Evolutionary conservation across 805 yeast species (phyloP).

Genomic region (Schwanniomyces sp.): DNA sequence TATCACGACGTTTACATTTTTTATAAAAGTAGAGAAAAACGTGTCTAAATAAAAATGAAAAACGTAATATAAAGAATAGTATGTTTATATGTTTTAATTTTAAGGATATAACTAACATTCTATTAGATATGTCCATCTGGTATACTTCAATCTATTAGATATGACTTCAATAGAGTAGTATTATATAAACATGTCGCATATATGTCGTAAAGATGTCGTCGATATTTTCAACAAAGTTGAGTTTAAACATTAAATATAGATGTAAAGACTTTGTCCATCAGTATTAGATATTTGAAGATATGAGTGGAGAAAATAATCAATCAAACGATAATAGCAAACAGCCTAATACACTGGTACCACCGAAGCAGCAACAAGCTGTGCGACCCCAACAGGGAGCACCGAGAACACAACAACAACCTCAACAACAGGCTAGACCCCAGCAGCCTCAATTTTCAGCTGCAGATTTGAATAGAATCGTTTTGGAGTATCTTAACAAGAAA

Average conservation of each 20-base stretch:
- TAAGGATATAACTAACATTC: too few relatives aligned
- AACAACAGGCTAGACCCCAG: conserved; percentile 18
- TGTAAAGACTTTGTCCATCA: not conserved
- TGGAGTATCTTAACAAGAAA: conserved; percentile 88
- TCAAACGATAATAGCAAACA: conserved; percentile 6
- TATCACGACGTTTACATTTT: not conserved
- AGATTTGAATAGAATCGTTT: conserved; percentile 86
- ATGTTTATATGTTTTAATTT: too few relatives aligned
- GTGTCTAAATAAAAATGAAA: too few relatives aligned
- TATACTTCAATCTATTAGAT: too few relatives aligned
- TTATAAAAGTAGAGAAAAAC: too few relatives aligned
- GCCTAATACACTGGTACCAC: conserved; percentile 1
- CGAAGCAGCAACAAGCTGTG: conserved; percentile 6
- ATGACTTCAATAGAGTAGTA: too few relatives aligned
- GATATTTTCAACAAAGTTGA: not conserved
- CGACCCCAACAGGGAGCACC: conserved; percentile 5
- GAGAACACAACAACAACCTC: conserved; percentile 7
- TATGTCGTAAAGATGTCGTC: not conserved
- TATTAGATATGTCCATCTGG: too few relatives aligned
- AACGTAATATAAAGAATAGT: too few relatives aligned
- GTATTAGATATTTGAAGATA: not conserved
- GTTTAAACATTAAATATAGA: not conserved
- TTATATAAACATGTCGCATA: not conserved
- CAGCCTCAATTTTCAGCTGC: conserved; percentile 67
- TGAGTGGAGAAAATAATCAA: conserved; percentile 10